Evolutionary conservation across 768 basidiomycete species (phyloP), one percentile per base, ranked within the genome.

Genomic region (Lactarius hengduanensis): DNA sequence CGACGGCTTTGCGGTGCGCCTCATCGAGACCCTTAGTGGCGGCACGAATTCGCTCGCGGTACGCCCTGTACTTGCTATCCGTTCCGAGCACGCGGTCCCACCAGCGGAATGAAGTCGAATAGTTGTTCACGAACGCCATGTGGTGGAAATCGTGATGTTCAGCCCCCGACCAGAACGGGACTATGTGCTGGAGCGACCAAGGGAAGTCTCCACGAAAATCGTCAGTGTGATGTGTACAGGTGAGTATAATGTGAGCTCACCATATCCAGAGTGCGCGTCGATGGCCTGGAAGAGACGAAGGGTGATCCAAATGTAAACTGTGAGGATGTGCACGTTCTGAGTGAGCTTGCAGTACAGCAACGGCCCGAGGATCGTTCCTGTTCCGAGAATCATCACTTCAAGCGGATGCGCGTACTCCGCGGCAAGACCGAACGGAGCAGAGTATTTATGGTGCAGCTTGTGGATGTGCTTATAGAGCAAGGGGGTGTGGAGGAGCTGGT

Each of bases 131-230:
- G 81, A 95, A 96, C 4, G 91, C 89, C 91, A 94, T 92, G 79
- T 99, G 96, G 78, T 98, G 96, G 86, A 94, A 98, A 74, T 98
- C 96, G 76, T 97, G 96, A 79, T 96, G 94, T 73, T 98, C 96
- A 0, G 95, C 95, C 45, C 96, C 96, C 8, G 92, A 90, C 96
- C 96, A 98, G 84, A 98, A 92, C 2, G 95, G 95, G 38, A 98
- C 66, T 70, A 94, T 87, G 80, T 96, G 86, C 71, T 94, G 89
- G 63, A 98, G 82, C 6, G 93, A 96, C 96, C 95, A 98, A 0
- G 97, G 96, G 85, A 99, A 99, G 76, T 98, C 93, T 90, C 61
- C 5, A 28, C 11, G 26, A 6, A 53, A 15, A 16, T 16, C 0
- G 57, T 55, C 7, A 59, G 41, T 50, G 53, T 36, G 40, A 62